Evolutionary conservation across 371 early-diverging fungal species (phyloP), one percentile per base, ranked within the genome.

Genomic region (Sanchytrium tribonematis): DNA sequence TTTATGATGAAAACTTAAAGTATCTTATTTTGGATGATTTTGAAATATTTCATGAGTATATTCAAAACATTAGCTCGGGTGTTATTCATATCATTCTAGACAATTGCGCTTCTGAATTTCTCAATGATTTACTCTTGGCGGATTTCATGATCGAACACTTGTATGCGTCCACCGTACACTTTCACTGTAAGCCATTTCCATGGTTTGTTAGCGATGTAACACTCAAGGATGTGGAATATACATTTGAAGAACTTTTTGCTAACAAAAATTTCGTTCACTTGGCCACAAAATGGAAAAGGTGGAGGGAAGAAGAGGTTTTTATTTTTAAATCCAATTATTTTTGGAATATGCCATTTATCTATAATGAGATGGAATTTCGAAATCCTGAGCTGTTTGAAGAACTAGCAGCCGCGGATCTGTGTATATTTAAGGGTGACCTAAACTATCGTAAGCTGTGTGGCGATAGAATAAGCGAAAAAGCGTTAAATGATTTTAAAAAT

Each of bases 391-490:
- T 90, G 1, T 88, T 80, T 75, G 69, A 74, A 0, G 79, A 83
- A 30, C 74, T 84, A 17, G 31, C 65, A n/a, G 72, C 78, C 29
- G 78, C 88, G 1, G 79, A 83, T 29, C 70, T 90, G 29, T 78
- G 88, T 31, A 80, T 96, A 22, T 93, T 90, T 75, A 96, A 96
- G 76, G 97, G 97, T 30, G 97, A 96, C 73, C 74, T 96, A 72
- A 96, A 96, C 79, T 96, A 88, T 76, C 82, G 97, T 70, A 96
- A 96, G 74, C 69, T 74, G 28, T 12, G 12, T 48, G 48, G 48
- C 12, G 48, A 48, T 22, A 48, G 48, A 12, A 22, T 48, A 48
- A 12, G 5, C 5, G 12, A 48, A 48, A 22, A 48, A 12, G 5
- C 48, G 5, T 48, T 48, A 12, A 22, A 48, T 22, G 48, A 22